Conservation (phyloP, 148 eudicot species). For the Suaeda aralocaspica region DNA sequence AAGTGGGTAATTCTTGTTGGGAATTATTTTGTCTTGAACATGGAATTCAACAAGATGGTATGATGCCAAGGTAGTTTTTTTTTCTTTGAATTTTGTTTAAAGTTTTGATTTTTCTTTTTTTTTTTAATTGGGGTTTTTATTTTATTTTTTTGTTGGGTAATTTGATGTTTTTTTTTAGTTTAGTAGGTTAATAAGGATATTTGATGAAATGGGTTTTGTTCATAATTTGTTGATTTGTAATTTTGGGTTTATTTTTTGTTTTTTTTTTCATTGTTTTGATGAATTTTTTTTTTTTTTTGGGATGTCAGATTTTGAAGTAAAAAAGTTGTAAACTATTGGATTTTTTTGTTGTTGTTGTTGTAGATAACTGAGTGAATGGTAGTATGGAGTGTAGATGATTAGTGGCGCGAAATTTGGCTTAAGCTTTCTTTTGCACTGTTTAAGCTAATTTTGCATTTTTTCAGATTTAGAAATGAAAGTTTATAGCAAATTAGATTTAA, state of each 20-base stretch:
- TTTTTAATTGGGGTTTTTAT: neutral
- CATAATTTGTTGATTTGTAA: neutral
- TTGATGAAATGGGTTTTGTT: neutral
- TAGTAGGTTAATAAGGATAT: neutral
- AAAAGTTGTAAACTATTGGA: neutral
- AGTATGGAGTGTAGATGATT: neutral
- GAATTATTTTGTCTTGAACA: constrained; percentile 57
- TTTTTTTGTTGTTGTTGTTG: neutral
- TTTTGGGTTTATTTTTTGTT: neutral
- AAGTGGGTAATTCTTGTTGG: constrained; percentile 63
- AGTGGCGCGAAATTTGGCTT: neutral
- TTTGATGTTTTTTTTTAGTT: neutral
- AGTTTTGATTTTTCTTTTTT: neutral
- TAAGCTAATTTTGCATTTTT: too few relatives aligned
- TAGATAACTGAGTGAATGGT: neutral
- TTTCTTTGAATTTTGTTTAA: neutral
- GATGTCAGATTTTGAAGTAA: neutral
- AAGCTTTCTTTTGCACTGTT: neutral
- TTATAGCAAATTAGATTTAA: neutral
- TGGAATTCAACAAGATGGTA: constrained; percentile 58
- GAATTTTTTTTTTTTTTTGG: too few relatives aligned
- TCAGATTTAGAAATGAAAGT: neutral
- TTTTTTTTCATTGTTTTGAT: neutral
- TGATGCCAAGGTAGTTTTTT: constrained; percentile 41
- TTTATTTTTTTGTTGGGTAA: neutral